Evolutionary conservation across 306 rosid species (phyloP).

Genomic region (Vigna radiata): DNA sequence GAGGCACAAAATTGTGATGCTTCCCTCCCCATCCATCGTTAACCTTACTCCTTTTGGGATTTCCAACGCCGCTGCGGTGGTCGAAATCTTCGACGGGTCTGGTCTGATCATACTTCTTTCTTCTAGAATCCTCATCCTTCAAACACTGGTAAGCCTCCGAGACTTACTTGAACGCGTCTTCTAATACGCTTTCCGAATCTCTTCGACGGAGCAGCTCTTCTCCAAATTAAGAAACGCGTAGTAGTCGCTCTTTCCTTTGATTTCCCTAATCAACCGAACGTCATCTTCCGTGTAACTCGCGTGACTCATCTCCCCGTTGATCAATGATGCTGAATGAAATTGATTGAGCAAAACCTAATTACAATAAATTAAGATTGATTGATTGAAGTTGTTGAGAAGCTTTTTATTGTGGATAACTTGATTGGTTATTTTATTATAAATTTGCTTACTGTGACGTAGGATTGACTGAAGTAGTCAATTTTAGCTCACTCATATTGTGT

Average conservation of each 20-base stretch:
- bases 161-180: conserved; percentile 90
- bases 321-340: not conserved
- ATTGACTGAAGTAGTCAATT: too few species aligned
- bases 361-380: too few species aligned
- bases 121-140: conserved; percentile 72
- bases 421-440: too few species aligned
- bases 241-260: conserved; percentile 74
- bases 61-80: conserved; percentile 50
- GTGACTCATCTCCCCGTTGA: conserved; percentile 56
- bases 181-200: conserved; percentile 81
- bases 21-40: conserved; percentile 64
- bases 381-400: too few species aligned
- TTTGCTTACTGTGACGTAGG: too few species aligned
- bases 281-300: conserved; percentile 70
- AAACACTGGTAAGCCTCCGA: conserved; percentile 93
- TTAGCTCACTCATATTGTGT: too few species aligned
- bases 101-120: conserved; percentile 79
- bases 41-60: conserved; percentile 64
- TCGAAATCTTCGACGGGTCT: conserved; percentile 79
- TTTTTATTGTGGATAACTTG: too few species aligned
- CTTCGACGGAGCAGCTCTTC: conserved; percentile 76
- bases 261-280: conserved; percentile 69
- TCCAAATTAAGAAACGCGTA: conserved; percentile 80
- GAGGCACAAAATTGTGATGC: conserved; percentile 62
- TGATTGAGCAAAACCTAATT: not conserved